Evolutionary conservation across 495 filamentous ascomycete genomes (phyloP).

Genomic region (Pyrenula massariospora): DNA sequence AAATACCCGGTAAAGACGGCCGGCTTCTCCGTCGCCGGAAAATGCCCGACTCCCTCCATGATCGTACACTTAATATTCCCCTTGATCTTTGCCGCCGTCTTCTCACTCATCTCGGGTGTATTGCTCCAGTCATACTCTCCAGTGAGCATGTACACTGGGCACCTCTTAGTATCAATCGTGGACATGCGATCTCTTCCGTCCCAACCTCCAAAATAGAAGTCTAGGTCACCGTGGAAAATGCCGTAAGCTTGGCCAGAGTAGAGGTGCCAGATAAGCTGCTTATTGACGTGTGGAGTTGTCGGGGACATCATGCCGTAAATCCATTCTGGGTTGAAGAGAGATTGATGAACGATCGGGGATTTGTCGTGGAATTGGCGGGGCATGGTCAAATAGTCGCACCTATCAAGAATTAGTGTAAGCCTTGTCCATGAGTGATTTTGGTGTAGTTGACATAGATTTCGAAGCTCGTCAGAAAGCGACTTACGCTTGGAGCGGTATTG

Average conservation of each 20-base stretch:
- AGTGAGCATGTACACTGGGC: slow-evolving; percentile 30
- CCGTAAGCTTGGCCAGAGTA: slow-evolving; percentile 29
- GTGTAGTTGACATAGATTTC: too few species aligned
- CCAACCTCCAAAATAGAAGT: slow-evolving; percentile 31
- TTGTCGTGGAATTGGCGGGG: slow-evolving; percentile 10
- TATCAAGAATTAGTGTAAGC: too few species aligned
- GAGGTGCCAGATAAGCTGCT: slow-evolving; percentile 26
- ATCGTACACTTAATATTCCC: slow-evolving; percentile 19
- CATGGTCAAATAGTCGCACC: slow-evolving; percentile 16
- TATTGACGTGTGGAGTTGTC: slow-evolving; percentile 20
- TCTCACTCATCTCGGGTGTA: slow-evolving; percentile 23
- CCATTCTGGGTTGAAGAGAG: slow-evolving; percentile 28
- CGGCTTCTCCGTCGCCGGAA: slow-evolving; percentile 25
- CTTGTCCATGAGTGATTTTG: too few species aligned
- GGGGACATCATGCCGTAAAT: slow-evolving; percentile 29
- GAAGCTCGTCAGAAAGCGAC: not conserved
- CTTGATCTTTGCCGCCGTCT: slow-evolving; percentile 25
- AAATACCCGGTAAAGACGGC: slow-evolving; percentile 8
- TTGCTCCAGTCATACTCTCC: slow-evolving; percentile 31
- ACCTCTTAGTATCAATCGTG: slow-evolving; percentile 23
- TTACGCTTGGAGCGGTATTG: slow-evolving; percentile 23
- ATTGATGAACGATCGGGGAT: slow-evolving; percentile 16
- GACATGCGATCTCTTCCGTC: slow-evolving; percentile 22
- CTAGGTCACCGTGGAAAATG: slow-evolving; percentile 30
- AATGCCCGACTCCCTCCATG: slow-evolving; percentile 25